Conservation (phyloP, 306 rosid species). For the Betula pendula region DNA sequence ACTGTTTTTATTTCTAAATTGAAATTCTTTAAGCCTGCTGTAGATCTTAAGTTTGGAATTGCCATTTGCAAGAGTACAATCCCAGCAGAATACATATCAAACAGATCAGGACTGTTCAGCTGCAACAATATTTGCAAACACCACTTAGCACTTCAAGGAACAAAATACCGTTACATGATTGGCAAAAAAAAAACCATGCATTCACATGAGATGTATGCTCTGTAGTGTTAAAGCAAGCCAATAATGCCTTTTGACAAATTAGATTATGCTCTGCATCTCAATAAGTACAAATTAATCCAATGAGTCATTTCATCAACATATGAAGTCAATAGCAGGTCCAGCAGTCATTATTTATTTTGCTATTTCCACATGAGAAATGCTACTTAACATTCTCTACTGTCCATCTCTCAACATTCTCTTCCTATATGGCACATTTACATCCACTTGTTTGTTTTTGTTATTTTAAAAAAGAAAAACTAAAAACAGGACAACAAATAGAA, state of each 20-base stretch:
- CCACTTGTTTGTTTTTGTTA: too few relatives aligned
- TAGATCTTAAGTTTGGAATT: slow-evolving; percentile 71
- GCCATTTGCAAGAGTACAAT: slow-evolving; percentile 95
- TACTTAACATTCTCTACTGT: too few relatives aligned
- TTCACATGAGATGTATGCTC: neutral
- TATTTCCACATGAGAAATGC: neutral
- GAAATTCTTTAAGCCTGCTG: slow-evolving; percentile 82
- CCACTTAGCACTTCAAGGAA: slow-evolving; percentile 28
- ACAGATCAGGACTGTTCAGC: slow-evolving; percentile 94
- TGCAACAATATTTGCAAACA: slow-evolving; percentile 46
- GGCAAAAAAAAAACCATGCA: slow-evolving; percentile 1
- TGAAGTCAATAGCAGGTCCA: neutral
- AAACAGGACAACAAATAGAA: too few relatives aligned
- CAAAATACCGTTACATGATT: neutral
- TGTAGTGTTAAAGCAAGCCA: slow-evolving; percentile 15
- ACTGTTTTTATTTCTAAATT: slow-evolving; percentile 65
- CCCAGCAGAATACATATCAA: slow-evolving; percentile 96
- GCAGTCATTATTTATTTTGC: neutral
- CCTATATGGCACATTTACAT: too few relatives aligned
- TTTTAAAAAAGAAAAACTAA: too few relatives aligned
- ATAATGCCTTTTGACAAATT: neutral
- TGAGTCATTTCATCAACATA: neutral
- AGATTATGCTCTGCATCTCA: slow-evolving; percentile 2
- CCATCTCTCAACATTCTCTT: too few relatives aligned
- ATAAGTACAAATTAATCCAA: neutral